Evolutionary conservation across 331 rosid species (phyloP).

Genomic region (Pyracantha coccinea): DNA sequence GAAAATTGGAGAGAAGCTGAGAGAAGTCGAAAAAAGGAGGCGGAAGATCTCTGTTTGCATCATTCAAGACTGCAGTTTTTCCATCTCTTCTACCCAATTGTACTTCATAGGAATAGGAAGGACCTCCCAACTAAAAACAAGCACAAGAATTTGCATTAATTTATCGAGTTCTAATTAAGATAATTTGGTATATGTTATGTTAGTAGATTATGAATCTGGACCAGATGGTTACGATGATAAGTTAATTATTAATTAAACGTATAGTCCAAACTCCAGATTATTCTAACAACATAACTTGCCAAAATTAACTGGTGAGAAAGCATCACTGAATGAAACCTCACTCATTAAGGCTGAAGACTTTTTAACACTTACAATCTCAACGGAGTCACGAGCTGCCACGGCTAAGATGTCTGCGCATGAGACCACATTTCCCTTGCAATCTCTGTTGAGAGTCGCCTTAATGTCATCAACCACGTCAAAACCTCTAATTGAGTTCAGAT

Average conservation of each 20-base stretch:
- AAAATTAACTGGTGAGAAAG: not conserved
- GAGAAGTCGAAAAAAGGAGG: slow-evolving; percentile 25
- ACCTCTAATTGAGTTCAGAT: slow-evolving; percentile 38
- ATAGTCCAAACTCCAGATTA: not conserved
- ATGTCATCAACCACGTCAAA: slow-evolving; percentile 39
- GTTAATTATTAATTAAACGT: not conserved
- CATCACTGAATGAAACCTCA: not conserved
- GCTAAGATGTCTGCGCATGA: slow-evolving; percentile 69
- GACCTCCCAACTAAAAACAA: slow-evolving; percentile 38
- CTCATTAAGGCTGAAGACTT: not conserved
- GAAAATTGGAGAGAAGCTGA: slow-evolving; percentile 35
- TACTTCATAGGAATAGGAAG: slow-evolving; percentile 15
- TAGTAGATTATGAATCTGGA: not conserved
- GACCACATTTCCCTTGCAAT: slow-evolving; percentile 37
- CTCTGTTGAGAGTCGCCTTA: slow-evolving; percentile 30
- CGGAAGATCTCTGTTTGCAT: slow-evolving; percentile 38
- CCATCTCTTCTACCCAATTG: slow-evolving; percentile 49
- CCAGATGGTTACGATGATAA: not conserved
- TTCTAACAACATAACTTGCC: not conserved
- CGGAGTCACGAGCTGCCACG: slow-evolving; percentile 61
- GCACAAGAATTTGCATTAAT: not conserved
- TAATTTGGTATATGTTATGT: not conserved
- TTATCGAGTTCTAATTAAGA: not conserved
- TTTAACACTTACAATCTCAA: slow-evolving; percentile 28
- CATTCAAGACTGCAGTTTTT: slow-evolving; percentile 32